Conservation (phyloP, 805 yeast genomes). For the Saccharomycopsis schoenii region DNA sequence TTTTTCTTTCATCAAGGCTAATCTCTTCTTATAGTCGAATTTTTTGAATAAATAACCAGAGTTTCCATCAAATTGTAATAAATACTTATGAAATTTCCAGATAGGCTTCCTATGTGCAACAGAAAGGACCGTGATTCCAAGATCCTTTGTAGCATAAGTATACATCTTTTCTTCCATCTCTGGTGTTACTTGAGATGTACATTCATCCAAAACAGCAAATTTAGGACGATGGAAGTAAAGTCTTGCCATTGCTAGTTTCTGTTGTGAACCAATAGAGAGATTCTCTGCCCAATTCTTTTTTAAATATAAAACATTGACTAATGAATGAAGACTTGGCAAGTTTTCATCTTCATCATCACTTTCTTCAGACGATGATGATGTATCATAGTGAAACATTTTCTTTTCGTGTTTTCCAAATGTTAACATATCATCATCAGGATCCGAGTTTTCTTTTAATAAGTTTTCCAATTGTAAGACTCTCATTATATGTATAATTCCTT, state of each 20-base stretch:
- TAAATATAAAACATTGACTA: constrained; percentile 25
- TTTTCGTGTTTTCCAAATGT: constrained; percentile 18
- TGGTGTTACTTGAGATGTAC: constrained; percentile 89
- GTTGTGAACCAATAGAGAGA: constrained; percentile 85
- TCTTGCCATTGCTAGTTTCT: constrained; percentile 86
- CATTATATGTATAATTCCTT: constrained; percentile 43
- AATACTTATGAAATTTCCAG: constrained; percentile 83
- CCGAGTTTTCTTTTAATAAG: constrained; percentile 29
- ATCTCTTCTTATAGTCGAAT: constrained; percentile 64
- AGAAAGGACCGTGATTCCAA: constrained; percentile 74
- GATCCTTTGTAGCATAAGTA: constrained; percentile 56
- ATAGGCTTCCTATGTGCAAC: constrained; percentile 89
- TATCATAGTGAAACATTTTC: neutral
- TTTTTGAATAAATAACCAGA: constrained; percentile 55
- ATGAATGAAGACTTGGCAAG: constrained; percentile 5
- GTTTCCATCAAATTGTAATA: constrained; percentile 79
- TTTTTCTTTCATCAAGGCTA: constrained; percentile 70
- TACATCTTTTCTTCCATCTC: constrained; percentile 88
- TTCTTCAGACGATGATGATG: constrained; percentile 9
- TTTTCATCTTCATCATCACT: constrained; percentile 6
- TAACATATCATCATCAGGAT: constrained; percentile 26
- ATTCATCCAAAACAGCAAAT: constrained; percentile 92
- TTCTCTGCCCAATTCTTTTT: constrained; percentile 83
- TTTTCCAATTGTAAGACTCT: constrained; percentile 50
- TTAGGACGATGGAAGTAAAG: constrained; percentile 84